Conservation (phyloP, 23 red algal species). For the Agarophyton chilense region DNA sequence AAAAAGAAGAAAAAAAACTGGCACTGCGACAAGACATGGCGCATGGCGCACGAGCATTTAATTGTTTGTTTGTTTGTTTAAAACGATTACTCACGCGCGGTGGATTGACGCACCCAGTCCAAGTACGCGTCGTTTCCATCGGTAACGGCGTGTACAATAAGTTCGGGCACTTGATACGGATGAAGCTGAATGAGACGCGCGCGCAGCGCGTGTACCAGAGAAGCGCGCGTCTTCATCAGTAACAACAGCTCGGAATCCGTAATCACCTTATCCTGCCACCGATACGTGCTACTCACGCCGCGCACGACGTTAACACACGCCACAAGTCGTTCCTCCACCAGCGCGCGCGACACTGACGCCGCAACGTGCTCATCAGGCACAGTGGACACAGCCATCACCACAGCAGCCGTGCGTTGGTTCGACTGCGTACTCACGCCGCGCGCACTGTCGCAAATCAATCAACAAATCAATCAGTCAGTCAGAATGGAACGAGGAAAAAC, state of each 20-base stretch:
- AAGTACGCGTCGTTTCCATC: conserved; percentile 70
- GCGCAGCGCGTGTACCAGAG: conserved; percentile 29
- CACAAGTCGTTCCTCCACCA: conserved; percentile 62
- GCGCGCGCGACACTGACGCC: conserved; percentile 2
- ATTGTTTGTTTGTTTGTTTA: no score
- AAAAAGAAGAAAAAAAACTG: no score
- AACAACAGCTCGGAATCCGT: conserved; percentile 64
- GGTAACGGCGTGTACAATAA: conserved; percentile 66
- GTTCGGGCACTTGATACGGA: conserved; percentile 90
- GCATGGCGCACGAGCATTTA: no score
- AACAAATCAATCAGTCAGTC: no score
- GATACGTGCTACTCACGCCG: conserved; percentile 65
- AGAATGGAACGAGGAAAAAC: no score
- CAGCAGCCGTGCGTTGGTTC: no score
- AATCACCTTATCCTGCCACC: conserved; percentile 89
- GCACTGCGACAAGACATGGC: no score
- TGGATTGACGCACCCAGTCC: conserved; percentile 58
- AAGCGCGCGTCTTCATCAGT: conserved; percentile 84
- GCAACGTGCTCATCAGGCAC: conserved; percentile 35
- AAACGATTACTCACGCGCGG: no score
- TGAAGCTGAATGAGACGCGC: conserved; percentile 46
- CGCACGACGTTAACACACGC: conserved; percentile 84
- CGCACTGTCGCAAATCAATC: no score
- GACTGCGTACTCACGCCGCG: no score
- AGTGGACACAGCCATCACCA: conserved; percentile 53